Conservation (phyloP, 1,284 basidiomycete species). For the Ustilago xerochloae region DNA sequence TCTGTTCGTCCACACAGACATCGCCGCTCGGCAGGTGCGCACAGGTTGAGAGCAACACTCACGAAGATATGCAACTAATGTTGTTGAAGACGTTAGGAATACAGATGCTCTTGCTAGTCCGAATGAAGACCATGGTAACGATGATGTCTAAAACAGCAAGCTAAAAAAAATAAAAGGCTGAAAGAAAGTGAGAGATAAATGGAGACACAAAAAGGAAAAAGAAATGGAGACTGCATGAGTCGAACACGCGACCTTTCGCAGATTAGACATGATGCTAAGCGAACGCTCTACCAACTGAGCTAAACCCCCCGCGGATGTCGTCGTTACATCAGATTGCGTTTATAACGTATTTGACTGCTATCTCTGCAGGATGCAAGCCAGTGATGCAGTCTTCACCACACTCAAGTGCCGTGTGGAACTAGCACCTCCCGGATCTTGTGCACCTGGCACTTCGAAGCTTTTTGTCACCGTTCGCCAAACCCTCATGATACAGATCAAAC, state of each 20-base stretch:
- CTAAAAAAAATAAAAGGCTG: not conserved
- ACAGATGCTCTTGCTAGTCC: no score
- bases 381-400: no score
- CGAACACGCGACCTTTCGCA: constrained; percentile 58
- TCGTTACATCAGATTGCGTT: not conserved
- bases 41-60: no score
- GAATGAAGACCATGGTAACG: not conserved
- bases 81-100: no score
- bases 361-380: no score
- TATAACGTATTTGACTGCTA: not conserved
- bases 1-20: not conserved
- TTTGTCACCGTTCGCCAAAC: no score
- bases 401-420: no score
- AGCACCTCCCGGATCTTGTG: no score
- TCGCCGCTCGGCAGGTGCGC: no score
- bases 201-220: not conserved
- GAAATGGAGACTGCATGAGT: constrained; percentile 54
- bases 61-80: no score
- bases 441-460: no score
- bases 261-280: constrained; percentile 48
- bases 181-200: not conserved
- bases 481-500: no score
- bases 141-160: not conserved
- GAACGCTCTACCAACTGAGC: constrained; percentile 59
- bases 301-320: constrained; percentile 33